phyloP scores from a whole-genome alignment of 208 protist species.

The Acanthamoeba comandoni region DNA sequence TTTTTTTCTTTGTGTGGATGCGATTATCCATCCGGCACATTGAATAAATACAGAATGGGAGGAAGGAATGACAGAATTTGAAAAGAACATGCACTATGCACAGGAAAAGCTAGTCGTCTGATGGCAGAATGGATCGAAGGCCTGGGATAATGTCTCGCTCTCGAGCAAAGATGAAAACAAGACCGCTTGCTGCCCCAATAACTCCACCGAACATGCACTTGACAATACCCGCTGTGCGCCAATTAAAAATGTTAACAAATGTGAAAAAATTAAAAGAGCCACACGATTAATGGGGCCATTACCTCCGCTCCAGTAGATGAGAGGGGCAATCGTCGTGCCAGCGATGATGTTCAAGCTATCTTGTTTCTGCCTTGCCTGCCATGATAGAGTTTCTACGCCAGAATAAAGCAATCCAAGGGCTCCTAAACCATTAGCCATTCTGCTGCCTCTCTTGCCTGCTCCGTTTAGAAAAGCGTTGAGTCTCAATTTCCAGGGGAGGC shows the following conservation, averaged over 20 bases:
- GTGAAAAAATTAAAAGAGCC: not conserved
- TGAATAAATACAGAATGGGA: no score
- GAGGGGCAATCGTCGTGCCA: conserved; percentile 17
- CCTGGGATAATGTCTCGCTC: conserved; percentile 20
- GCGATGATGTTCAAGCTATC: conserved; percentile 50
- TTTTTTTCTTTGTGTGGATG: no score
- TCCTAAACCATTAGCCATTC: conserved; percentile 23
- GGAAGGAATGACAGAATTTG: no score
- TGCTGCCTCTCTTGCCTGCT: conserved; percentile 24
- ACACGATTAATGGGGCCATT: not conserved
- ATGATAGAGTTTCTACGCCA: not conserved
- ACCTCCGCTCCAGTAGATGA: conserved; percentile 70
- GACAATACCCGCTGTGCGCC: not conserved
- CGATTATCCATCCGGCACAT: no score
- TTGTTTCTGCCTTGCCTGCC: conserved; percentile 25
- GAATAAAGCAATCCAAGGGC: conserved; percentile 28
- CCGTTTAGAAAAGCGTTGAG: conserved; percentile 61
- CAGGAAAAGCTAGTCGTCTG: not conserved
- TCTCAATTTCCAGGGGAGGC: conserved; percentile 53
- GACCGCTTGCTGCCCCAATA: not conserved
- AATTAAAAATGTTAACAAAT: not conserved
- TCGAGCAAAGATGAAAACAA: not conserved
- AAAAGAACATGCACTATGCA: no score
- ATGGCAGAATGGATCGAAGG: conserved; percentile 29
- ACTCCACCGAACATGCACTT: not conserved